phyloP scores from a whole-genome alignment of 202 grass and related monocot genomes.

The Elaeis oleifera region DNA sequence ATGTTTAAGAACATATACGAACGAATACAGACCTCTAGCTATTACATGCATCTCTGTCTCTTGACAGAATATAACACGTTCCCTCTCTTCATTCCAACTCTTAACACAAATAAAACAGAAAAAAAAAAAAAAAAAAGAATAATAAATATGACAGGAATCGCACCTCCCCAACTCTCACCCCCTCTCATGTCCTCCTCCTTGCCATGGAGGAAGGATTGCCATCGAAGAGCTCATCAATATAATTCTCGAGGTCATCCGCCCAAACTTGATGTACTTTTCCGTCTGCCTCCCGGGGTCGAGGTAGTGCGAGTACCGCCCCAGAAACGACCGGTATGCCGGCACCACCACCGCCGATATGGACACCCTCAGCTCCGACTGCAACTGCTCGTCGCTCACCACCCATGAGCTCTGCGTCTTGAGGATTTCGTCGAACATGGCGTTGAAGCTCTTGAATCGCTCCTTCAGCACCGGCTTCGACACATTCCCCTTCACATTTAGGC shows the following conservation, averaged over 20 bases:
- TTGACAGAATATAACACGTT: too few species aligned
- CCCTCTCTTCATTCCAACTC: too few species aligned
- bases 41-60: too few species aligned
- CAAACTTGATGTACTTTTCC: slow-evolving; percentile 24
- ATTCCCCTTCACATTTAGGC: neutral
- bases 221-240: slow-evolving; percentile 14
- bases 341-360: slow-evolving; percentile 19
- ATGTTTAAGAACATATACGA: too few species aligned
- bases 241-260: slow-evolving; percentile 11
- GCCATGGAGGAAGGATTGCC: neutral
- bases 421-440: slow-evolving; percentile 15
- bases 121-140: too few species aligned
- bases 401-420: slow-evolving; percentile 17
- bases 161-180: neutral
- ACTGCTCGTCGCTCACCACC: slow-evolving; percentile 23
- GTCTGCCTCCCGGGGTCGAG: slow-evolving; percentile 10
- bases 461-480: slow-evolving; percentile 18
- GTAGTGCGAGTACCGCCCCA: slow-evolving; percentile 15
- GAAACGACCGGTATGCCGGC: slow-evolving; percentile 20
- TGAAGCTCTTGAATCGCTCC: slow-evolving; percentile 25
- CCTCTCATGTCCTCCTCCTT: neutral
- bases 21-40: too few species aligned
- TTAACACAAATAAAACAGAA: too few species aligned
- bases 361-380: slow-evolving; percentile 25
- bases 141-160: too few species aligned